These are phyloP conservation scores for Tolypocladium amazonense DNA, from an alignment of 2,329 filamentous ascomycete species.

Conservation along the genomic window DNA sequence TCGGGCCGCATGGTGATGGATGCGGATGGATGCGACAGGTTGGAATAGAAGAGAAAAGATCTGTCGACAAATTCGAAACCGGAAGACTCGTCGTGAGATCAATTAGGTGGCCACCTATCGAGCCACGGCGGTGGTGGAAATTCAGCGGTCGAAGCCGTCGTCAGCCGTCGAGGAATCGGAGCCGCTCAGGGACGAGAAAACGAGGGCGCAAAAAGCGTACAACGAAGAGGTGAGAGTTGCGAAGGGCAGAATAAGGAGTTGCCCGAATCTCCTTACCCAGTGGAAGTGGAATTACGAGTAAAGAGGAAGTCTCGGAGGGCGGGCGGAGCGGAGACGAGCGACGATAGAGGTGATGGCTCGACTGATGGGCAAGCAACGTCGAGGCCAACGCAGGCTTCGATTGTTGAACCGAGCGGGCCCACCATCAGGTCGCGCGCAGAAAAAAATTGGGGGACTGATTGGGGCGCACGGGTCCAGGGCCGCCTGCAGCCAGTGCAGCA, in stretches of 20 bases:
- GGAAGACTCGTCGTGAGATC: not conserved
- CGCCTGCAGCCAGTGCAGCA: not conserved
- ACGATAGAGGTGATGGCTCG: not conserved
- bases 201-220: not conserved
- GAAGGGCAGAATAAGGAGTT: slow-evolving; percentile 11
- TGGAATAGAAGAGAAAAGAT: slow-evolving; percentile 1
- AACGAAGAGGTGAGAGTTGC: slow-evolving; percentile 4
- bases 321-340: not conserved
- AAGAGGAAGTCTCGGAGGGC: not conserved
- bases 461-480: slow-evolving; percentile 4
- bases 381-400: slow-evolving; percentile 12
- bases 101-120: not conserved
- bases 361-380: slow-evolving; percentile 8
- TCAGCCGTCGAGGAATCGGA: not conserved
- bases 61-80: not conserved
- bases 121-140: not conserved
- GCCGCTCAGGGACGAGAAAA: slow-evolving; percentile 3
- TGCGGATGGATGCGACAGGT: not conserved
- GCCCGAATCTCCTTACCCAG: slow-evolving; percentile 13
- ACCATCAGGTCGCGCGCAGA: slow-evolving; percentile 19
- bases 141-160: not conserved
- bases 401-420: slow-evolving; percentile 24
- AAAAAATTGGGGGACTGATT: slow-evolving; percentile 23
- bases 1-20: slow-evolving; percentile 78
- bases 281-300: slow-evolving; percentile 6